Conservation (phyloP, 768 basidiomycete species). For the Lentinula boryana region DNA sequence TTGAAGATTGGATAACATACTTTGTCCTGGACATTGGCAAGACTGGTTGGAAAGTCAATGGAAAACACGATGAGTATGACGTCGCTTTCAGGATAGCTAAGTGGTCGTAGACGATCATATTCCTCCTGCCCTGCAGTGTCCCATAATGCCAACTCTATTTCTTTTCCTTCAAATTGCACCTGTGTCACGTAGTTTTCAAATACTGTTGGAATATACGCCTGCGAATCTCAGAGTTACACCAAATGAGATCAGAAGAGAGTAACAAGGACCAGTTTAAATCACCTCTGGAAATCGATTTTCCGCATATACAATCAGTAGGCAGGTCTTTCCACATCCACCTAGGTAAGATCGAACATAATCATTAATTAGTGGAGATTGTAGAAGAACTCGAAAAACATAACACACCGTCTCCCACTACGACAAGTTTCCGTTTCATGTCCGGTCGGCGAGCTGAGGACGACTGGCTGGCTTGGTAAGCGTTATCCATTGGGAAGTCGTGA, state of each 20-base stretch:
- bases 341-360: constrained; percentile 3
- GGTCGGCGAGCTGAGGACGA: constrained; percentile 37
- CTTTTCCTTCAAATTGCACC: constrained; percentile 79
- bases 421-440: constrained; percentile 81
- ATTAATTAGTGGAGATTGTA: background rate
- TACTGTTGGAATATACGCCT: constrained; percentile 92
- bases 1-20: constrained; percentile 29
- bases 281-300: constrained; percentile 97
- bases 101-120: constrained; percentile 82
- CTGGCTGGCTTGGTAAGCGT: background rate
- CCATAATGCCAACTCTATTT: constrained; percentile 96
- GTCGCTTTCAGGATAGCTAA: constrained; percentile 85
- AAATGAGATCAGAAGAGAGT: background rate
- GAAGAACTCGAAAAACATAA: constrained; percentile 4
- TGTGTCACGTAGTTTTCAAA: constrained; percentile 93
- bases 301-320: constrained; percentile 93
- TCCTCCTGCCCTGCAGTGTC: constrained; percentile 98
- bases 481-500: background rate
- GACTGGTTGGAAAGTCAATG: constrained; percentile 85
- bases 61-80: constrained; percentile 94
- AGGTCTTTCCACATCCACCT: constrained; percentile 92
- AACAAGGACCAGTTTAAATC: constrained; percentile 16
- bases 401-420: constrained; percentile 84
- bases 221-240: constrained; percentile 12
- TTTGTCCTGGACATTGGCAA: constrained; percentile 89